Conservation (phyloP, 1,284 basidiomycete genomes). For the Exsudoporus floridanus region DNA sequence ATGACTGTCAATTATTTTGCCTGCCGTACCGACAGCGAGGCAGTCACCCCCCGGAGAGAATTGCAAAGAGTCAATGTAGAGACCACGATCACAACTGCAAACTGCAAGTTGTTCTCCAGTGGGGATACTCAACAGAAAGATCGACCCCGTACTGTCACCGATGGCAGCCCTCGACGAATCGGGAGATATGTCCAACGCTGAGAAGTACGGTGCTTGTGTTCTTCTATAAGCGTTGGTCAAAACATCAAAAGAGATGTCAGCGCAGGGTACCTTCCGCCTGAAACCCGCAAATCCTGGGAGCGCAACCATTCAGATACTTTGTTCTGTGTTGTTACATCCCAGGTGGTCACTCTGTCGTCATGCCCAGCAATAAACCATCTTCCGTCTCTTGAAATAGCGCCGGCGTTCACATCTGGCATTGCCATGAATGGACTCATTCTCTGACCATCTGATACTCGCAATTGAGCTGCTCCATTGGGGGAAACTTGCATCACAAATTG, state of each 20-base stretch:
- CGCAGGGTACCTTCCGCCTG: not conserved
- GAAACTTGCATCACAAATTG: not conserved
- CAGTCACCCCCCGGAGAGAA: not conserved
- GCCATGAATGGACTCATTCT: conserved; percentile 3
- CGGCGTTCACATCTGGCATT: not conserved
- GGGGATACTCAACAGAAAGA: not conserved
- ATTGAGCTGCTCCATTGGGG: not conserved
- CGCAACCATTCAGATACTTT: not conserved
- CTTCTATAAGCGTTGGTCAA: not conserved
- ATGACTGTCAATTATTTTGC: not conserved
- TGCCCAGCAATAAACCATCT: conserved; percentile 1
- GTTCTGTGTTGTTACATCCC: not conserved
- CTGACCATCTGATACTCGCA: conserved; percentile 4
- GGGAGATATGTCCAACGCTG: not conserved
- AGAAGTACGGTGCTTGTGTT: not conserved
- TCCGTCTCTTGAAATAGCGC: not conserved
- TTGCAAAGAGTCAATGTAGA: conserved; percentile 2
- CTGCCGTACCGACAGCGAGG: not conserved
- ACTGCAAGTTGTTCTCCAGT: not conserved
- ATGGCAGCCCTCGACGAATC: not conserved
- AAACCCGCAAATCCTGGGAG: not conserved
- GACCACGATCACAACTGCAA: not conserved
- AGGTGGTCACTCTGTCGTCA: not conserved
- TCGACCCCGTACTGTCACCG: not conserved
- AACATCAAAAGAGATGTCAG: not conserved